These are phyloP conservation scores for Ocimum tenuiflorum DNA, from an alignment of 257 asterid species.

Conservation along the genomic window DNA sequence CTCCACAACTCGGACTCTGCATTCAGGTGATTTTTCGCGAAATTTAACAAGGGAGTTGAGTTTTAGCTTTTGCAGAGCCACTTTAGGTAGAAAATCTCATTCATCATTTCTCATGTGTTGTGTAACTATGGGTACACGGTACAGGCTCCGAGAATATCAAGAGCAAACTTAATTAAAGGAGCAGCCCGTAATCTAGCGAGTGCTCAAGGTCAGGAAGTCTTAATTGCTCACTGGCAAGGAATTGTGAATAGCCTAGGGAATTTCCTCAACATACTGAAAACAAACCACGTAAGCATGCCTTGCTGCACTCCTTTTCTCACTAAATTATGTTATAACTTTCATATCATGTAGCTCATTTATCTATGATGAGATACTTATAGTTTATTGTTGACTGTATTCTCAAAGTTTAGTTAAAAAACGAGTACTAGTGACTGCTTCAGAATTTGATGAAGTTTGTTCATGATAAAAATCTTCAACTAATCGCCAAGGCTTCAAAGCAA, in stretches of 20 bases:
- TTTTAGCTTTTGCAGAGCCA: conserved; percentile 5
- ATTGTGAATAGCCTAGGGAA: conserved; percentile 63
- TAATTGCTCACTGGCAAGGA: conserved; percentile 98
- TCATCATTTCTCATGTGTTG: conserved; percentile 5
- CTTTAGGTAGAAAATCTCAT: background rate
- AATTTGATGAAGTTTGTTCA: no score
- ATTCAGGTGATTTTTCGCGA: conserved; percentile 60
- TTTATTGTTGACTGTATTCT: background rate
- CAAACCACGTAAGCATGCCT: conserved; percentile 55
- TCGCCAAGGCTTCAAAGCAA: no score
- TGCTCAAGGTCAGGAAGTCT: conserved; percentile 89
- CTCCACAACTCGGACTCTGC: conserved; percentile 83
- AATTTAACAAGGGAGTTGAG: background rate
- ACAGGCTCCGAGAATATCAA: conserved; percentile 95
- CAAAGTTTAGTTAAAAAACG: no score
- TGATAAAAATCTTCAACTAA: no score
- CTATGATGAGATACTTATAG: background rate
- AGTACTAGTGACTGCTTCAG: no score
- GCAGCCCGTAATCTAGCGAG: conserved; percentile 77
- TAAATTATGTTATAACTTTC: background rate
- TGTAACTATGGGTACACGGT: no score
- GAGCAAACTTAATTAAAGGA: conserved; percentile 77
- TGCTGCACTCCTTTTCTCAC: background rate
- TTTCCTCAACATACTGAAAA: conserved; percentile 58
- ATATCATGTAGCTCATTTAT: background rate